Evolutionary conservation across 345 rosid species (phyloP).

Genomic region (Crucihimalaya himalaica): DNA sequence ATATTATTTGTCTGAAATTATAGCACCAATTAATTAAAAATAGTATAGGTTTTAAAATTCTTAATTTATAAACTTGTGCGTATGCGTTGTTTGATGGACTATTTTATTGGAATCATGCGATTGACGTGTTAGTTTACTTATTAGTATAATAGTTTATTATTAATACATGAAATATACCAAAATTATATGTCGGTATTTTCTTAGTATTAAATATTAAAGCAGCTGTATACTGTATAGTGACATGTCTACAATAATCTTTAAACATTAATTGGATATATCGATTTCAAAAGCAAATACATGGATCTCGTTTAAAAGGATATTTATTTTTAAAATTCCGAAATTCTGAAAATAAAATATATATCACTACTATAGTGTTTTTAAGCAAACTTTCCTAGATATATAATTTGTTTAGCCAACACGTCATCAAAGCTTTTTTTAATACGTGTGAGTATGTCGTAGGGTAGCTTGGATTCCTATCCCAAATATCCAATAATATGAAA

Average conservation of each 20-base stretch:
- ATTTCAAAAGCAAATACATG: neutral
- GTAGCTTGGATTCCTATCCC: conserved; percentile 7
- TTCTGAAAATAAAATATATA: neutral
- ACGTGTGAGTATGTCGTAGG: conserved; percentile 23
- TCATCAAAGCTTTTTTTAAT: neutral
- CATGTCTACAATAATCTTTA: neutral
- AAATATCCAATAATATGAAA: neutral
- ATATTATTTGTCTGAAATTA: neutral
- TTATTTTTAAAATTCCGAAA: neutral
- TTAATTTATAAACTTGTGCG: neutral
- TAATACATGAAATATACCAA: neutral
- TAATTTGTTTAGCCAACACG: conserved; percentile 4
- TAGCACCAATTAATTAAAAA: neutral
- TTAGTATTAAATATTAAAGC: neutral
- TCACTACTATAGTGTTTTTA: neutral
- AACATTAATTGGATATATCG: neutral
- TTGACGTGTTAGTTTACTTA: neutral
- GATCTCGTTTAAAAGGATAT: neutral
- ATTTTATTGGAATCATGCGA: conserved; percentile 3
- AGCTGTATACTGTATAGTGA: neutral
- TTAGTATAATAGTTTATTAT: neutral
- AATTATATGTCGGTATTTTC: neutral
- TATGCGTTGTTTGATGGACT: conserved; percentile 7
- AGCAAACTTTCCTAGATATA: conserved; percentile 3
- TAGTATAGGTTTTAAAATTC: neutral